Conservation (phyloP, 1,139 yeast species). For the Pichia sp. region DNA sequence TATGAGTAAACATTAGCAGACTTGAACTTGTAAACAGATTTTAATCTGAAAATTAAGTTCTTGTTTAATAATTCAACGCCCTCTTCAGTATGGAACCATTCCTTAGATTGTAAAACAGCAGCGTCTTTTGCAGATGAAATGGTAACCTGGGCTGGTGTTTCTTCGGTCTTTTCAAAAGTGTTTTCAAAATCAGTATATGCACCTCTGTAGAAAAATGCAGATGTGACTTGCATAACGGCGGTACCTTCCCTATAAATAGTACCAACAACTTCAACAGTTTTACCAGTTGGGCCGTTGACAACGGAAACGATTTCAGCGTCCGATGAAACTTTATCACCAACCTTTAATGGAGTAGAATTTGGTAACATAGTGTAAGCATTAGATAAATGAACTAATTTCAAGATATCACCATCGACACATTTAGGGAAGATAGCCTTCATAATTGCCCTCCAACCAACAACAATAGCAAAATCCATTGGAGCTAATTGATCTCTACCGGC, state of each 20-base stretch:
- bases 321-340: constrained; percentile 80
- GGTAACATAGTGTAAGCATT: constrained; percentile 93
- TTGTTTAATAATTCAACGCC: constrained; percentile 69
- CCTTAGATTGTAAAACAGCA: constrained; percentile 90
- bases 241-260: constrained; percentile 67
- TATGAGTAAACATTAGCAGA: constrained; percentile 68
- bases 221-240: constrained; percentile 89
- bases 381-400: constrained; percentile 88
- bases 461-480: constrained; percentile 99
- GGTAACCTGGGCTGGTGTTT: constrained; percentile 77
- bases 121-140: constrained; percentile 78
- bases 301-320: constrained; percentile 85
- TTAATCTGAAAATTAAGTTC: constrained; percentile 83
- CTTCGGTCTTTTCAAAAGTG: constrained; percentile 84
- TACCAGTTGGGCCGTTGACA: constrained; percentile 86
- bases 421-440: constrained; percentile 96
- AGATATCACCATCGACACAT: constrained; percentile 91
- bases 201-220: constrained; percentile 96
- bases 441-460: constrained; percentile 96
- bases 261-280: constrained; percentile 93
- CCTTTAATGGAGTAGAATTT: constrained; percentile 83
- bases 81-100: constrained; percentile 87
- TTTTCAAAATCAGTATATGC: constrained; percentile 78
- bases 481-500: constrained; percentile 81
- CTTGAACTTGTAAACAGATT: constrained; percentile 78